Evolutionary conservation across 345 rosid species (phyloP).

Genomic region (Arabis alpina): DNA sequence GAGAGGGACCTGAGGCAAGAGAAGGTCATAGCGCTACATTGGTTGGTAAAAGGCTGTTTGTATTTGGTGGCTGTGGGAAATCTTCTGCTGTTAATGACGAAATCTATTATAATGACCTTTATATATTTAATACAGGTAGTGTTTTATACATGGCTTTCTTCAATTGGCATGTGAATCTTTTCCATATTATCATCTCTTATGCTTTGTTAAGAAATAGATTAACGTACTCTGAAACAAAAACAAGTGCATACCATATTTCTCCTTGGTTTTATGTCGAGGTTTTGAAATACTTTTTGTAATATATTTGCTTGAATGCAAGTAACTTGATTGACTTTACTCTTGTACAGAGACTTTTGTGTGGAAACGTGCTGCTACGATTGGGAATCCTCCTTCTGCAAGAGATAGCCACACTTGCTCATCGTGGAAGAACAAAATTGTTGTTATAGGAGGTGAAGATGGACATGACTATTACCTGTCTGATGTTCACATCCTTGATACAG

Average conservation of each 20-base stretch:
- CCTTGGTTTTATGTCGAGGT: slow-evolving; percentile 6
- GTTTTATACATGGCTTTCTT: slow-evolving; percentile 1
- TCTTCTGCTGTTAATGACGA: slow-evolving; percentile 65
- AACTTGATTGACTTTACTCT: slow-evolving; percentile 7
- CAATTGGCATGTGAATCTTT: slow-evolving; percentile 13
- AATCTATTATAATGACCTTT: slow-evolving; percentile 86
- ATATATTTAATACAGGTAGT: slow-evolving; percentile 86
- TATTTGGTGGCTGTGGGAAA: slow-evolving; percentile 97
- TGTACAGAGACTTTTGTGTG: slow-evolving; percentile 90
- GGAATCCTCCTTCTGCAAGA: slow-evolving; percentile 86
- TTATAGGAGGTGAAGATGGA: slow-evolving; percentile 97
- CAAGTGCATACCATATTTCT: not conserved
- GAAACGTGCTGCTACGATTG: slow-evolving; percentile 76
- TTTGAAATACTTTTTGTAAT: not conserved
- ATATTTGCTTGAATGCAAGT: not conserved
- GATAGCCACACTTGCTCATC: slow-evolving; percentile 98
- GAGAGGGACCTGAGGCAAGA: slow-evolving; percentile 91
- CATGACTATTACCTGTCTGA: slow-evolving; percentile 92
- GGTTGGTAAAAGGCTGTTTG: slow-evolving; percentile 83
- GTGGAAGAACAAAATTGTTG: slow-evolving; percentile 86
- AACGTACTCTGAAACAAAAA: not conserved
- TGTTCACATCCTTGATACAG: slow-evolving; percentile 94
- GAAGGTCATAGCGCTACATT: slow-evolving; percentile 96
- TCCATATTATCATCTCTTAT: not conserved
- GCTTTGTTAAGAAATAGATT: slow-evolving; percentile 18